phyloP scores from a whole-genome alignment of 2,329 filamentous ascomycete genomes.

The Sporothrix inflata region DNA sequence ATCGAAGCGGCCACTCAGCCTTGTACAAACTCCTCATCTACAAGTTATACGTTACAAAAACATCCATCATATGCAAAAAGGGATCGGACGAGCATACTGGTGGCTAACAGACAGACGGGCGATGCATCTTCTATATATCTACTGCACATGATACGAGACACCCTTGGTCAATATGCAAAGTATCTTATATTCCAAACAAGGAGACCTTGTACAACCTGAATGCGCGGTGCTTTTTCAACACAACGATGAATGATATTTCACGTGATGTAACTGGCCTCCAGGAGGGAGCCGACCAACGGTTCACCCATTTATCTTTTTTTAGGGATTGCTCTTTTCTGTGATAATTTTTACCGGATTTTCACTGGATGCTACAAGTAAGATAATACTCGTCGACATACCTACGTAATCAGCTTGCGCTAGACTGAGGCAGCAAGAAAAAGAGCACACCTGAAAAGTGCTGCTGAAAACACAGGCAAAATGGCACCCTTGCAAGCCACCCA shows the following conservation, averaged over 20 bases:
- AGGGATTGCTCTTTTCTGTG: neutral
- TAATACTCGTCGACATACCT: neutral
- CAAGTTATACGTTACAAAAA: neutral
- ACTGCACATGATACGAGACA: neutral
- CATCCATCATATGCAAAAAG: neutral
- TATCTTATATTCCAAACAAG: neutral
- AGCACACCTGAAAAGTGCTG: neutral
- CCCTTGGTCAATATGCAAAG: neutral
- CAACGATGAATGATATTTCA: neutral
- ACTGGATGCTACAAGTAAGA: neutral
- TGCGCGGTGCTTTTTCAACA: neutral
- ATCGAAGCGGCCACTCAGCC: too few relatives aligned
- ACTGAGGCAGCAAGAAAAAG: slow-evolving; percentile 5
- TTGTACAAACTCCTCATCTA: neutral
- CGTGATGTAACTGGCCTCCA: neutral
- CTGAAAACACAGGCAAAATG: neutral
- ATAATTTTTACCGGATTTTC: neutral
- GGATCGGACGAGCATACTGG: neutral
- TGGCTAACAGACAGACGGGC: neutral
- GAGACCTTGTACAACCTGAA: neutral
- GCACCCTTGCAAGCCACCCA: neutral
- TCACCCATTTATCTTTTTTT: neutral
- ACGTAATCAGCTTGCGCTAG: slow-evolving; percentile 18
- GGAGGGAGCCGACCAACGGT: neutral
- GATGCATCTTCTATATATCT: neutral